phyloP scores from a whole-genome alignment of 163 green algal genomes.

The Volvox carteri region DNA sequence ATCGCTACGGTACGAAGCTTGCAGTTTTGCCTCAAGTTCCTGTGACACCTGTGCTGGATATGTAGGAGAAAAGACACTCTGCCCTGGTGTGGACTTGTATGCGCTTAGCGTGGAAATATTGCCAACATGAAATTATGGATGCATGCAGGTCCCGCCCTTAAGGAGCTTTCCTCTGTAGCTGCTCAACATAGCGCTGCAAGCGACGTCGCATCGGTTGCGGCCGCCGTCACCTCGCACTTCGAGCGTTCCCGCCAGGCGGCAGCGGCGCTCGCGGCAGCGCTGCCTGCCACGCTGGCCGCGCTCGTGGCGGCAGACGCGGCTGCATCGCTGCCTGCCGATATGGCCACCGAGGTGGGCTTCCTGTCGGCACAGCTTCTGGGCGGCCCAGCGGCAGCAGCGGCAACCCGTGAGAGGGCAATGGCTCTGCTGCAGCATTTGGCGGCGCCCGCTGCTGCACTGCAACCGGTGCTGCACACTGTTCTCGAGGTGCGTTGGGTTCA shows the following conservation, averaged over 20 bases:
- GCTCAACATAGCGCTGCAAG: constrained; percentile 38
- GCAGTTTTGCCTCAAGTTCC: too few relatives aligned
- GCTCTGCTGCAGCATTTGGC: constrained; percentile 43
- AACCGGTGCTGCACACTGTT: constrained; percentile 9
- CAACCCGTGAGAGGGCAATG: neutral
- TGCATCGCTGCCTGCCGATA: constrained; percentile 10
- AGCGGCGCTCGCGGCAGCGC: constrained; percentile 38
- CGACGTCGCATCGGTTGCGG: constrained; percentile 55
- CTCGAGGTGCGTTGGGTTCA: neutral
- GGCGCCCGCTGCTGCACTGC: neutral
- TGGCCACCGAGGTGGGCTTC: constrained; percentile 50
- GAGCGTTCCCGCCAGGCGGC: neutral
- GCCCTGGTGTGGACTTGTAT: too few relatives aligned
- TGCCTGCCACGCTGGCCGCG: constrained; percentile 44
- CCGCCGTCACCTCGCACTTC: constrained; percentile 27
- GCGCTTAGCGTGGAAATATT: too few relatives aligned
- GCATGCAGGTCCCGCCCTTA: constrained; percentile 50
- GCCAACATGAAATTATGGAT: too few relatives aligned
- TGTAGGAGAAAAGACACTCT: too few relatives aligned
- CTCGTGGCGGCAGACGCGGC: constrained; percentile 31
- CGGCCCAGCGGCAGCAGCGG: constrained; percentile 7
- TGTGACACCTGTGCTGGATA: too few relatives aligned
- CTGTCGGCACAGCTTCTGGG: constrained; percentile 49
- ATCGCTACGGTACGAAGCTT: too few relatives aligned
- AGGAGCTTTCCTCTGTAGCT: constrained; percentile 45